These are phyloP conservation scores for Euphorbia celastroides DNA, from an alignment of 441 rosid genomes.

Conservation along the genomic window DNA sequence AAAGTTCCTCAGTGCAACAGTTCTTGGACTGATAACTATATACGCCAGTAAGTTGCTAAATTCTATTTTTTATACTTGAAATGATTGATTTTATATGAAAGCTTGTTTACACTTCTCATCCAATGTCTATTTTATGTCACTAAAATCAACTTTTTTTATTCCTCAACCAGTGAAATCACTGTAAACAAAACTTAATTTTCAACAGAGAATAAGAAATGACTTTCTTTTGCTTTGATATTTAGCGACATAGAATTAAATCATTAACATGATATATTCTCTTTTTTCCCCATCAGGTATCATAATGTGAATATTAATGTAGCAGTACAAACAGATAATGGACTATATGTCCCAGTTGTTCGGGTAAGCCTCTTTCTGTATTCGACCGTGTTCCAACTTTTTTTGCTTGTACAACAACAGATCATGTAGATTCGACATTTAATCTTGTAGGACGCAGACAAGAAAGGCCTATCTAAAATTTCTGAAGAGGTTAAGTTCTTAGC, in stretches of 20 bases:
- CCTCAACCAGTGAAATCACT: neutral
- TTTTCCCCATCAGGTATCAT: constrained; percentile 45
- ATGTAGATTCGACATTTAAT: constrained; percentile 10
- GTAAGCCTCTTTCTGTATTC: constrained; percentile 31
- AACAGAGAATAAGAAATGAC: neutral
- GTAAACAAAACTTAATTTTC: neutral
- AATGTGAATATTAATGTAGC: constrained; percentile 80
- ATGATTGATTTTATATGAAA: neutral
- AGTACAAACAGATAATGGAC: constrained; percentile 89
- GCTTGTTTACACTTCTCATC: neutral
- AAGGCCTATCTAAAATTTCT: constrained; percentile 68
- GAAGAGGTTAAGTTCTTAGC: constrained; percentile 77
- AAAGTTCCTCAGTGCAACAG: constrained; percentile 96
- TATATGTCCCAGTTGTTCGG: constrained; percentile 80
- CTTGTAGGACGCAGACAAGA: constrained; percentile 78
- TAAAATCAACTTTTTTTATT: neutral
- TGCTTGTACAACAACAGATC: neutral
- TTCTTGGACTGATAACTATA: constrained; percentile 90
- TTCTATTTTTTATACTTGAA: neutral
- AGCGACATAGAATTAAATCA: neutral
- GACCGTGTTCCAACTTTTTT: neutral
- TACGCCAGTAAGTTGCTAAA: constrained; percentile 69
- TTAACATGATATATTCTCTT: constrained; percentile 4
- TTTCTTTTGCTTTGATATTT: no score
- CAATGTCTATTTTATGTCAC: neutral